Evolutionary conservation across 805 yeast genomes (phyloP).

Genomic region (Sungouiozyma intestinalis): DNA sequence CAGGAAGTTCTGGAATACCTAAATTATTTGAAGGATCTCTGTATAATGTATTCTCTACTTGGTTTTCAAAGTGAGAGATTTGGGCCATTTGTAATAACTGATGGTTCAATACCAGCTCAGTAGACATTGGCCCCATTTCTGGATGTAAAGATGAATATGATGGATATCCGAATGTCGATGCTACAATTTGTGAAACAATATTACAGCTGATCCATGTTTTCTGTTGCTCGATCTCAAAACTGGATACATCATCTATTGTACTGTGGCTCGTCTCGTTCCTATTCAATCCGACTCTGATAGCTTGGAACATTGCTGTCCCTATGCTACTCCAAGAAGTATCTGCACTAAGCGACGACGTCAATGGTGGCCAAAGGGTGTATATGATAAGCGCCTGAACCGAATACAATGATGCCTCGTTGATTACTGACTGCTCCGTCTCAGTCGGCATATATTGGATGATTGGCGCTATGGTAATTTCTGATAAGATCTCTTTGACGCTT

Average conservation of each 20-base stretch:
- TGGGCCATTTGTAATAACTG: constrained; percentile 65
- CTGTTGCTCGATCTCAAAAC: constrained; percentile 57
- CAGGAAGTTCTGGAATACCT: constrained; percentile 56
- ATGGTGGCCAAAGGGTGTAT: constrained; percentile 91
- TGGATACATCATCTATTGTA: constrained; percentile 31
- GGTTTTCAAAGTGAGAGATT: constrained; percentile 76
- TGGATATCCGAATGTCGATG: constrained; percentile 89
- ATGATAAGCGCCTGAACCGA: constrained; percentile 87
- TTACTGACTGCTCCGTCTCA: constrained; percentile 54
- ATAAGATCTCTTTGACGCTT: constrained; percentile 61
- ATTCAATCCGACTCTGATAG: constrained; percentile 82
- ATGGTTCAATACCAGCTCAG: constrained; percentile 33
- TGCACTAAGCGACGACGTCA: constrained; percentile 86
- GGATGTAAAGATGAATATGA: constrained; percentile 79
- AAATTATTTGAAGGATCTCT: constrained; percentile 55
- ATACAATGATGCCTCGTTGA: constrained; percentile 82
- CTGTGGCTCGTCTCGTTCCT: constrained; percentile 58
- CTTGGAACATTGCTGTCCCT: constrained; percentile 87
- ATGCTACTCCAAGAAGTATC: constrained; percentile 93
- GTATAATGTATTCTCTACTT: constrained; percentile 64
- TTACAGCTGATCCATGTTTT: constrained; percentile 93
- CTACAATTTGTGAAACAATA: constrained; percentile 77
- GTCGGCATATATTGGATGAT: constrained; percentile 72
- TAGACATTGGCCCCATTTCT: constrained; percentile 12
- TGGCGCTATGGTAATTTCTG: constrained; percentile 86